Base-by-base conservation (phyloP, 2,329 filamentous ascomycete species). In the Lasiodiplodia gonubiensis region DNA sequence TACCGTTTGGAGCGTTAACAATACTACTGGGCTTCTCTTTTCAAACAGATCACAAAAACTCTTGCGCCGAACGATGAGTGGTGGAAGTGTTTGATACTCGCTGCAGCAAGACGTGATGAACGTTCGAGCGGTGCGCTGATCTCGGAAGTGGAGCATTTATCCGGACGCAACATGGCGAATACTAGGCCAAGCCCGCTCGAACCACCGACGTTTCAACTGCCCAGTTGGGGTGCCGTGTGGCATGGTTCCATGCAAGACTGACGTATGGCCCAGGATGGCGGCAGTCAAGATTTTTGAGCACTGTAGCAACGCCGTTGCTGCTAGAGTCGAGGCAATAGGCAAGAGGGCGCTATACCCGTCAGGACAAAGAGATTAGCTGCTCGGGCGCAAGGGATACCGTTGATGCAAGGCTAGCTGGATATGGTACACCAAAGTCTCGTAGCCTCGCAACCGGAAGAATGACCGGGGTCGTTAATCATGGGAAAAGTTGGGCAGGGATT, bases 361-460 rank as follows among this genome's bases (percentile, higher is more conserved):
- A 5, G 3, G 35, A 59, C 7, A 37, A 30, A 59, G 37, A 27
- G 35, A 16, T 59, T 23, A 59, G 23, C 21, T 18, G 3, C 37
- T 25, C 37, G 23, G 27, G 54, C 16, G 54, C 54, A 59, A 59
- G 55, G 55, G 55, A 59, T 59, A 37, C 35, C 55, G 33, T 18
- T 18, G 55, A 18, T 59, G 37, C 37, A 46, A 30, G 12, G 23
- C 55, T 59, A 59, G 55, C 35, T n/a, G 16, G 16, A 33, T 21
- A 61, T 27, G 42, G 23, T n/a, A n/a, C 27, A 35, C 30, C 14
- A 39, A 46, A 16, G 37, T n/a, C 18, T 35, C 14, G 55, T 59
- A 46, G 55, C 55, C 57, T 61, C 18, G 57, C 57, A 61, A 33
- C 57, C 57, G 39, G 39, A 61, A 30, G 57, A 61, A 61, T 61